Base-by-base conservation (phyloP, 2,329 filamentous ascomycete genomes). In the Zelopaecilomyces penicillatus region DNA sequence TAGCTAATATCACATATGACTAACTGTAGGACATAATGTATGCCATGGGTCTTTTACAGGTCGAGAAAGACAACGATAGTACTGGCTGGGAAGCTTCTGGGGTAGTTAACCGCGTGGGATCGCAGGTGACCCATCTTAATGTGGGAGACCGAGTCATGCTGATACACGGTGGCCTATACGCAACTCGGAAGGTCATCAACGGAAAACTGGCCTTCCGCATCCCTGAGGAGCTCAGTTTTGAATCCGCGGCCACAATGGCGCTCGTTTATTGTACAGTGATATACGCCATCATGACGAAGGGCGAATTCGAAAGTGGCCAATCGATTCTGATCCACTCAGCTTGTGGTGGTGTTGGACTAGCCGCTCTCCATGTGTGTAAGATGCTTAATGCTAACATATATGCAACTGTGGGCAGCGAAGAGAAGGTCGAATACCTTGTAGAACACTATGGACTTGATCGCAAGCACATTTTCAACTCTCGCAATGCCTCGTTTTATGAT, bases 351-450 rank as follows among this genome's bases (percentile, higher is more conserved):
- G 43, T 45, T 7, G 46, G 46, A 5, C 38, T 45, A 27, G 43
- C 46, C 2, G 34, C 43, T 6, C 36, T 45, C 2, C 39, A 42
- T 4, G 35, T 48, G 9, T 44, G 41, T 19, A 33, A 42, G 30
- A 45, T 43, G 39, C 32, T 48, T 6, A 39, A 39, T 4, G 46
- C 36, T 8, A 11, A 41, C 8, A 31, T 70, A 5, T 68, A 58
- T 38, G 54, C 52, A 3, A 70, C 67, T 0, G 63, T 65, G 5
- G 56, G 60, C 7, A 58, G 53, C 3, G 47, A 57, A 2, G 60
- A 63, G 8, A 71, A 73, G 50, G 48, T 48, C 3, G 41, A 57
- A 4, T 57, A 65, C 9, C 51, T 72, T 2, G 52, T 51, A 19
- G 49, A 51, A 1, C 48, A 43, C 2, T 67, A 60, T 45, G 54